These are phyloP conservation scores for Phytophthora quininea DNA, from an alignment of 352 stramenopile species.

Conservation along the genomic window DNA sequence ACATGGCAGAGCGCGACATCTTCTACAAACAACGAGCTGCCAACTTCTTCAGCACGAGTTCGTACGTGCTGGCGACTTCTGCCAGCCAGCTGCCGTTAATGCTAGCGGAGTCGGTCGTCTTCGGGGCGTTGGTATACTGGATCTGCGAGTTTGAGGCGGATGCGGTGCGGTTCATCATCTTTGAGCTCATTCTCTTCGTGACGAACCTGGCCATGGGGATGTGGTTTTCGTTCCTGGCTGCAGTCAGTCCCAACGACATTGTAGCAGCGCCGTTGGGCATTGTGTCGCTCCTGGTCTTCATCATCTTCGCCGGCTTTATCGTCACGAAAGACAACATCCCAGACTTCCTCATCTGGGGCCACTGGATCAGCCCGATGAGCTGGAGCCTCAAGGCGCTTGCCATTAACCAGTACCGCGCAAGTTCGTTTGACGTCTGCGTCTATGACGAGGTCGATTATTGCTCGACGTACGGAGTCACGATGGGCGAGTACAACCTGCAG, in stretches of 20 bases:
- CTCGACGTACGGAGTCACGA: slow-evolving; percentile 21
- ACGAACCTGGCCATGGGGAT: slow-evolving; percentile 21
- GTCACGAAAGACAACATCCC: slow-evolving; percentile 51
- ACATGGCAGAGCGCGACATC: slow-evolving; percentile 58
- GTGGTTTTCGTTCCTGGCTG: slow-evolving; percentile 40
- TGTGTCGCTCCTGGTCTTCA: slow-evolving; percentile 39
- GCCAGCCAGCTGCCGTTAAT: slow-evolving; percentile 36
- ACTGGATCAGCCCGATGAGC: slow-evolving; percentile 60
- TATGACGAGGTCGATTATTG: slow-evolving; percentile 43
- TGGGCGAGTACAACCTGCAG: slow-evolving; percentile 41
- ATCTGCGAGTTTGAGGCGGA: slow-evolving; percentile 54
- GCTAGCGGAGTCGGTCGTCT: slow-evolving; percentile 63
- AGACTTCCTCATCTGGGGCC: slow-evolving; percentile 47
- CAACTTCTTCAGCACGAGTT: slow-evolving; percentile 74
- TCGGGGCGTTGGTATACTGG: slow-evolving; percentile 78
- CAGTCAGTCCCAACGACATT: slow-evolving; percentile 28
- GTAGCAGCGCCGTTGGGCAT: slow-evolving; percentile 36
- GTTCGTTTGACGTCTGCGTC: slow-evolving; percentile 30
- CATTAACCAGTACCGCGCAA: slow-evolving; percentile 42
- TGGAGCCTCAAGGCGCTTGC: slow-evolving; percentile 46
- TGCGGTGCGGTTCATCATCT: slow-evolving; percentile 38
- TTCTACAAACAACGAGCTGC: slow-evolving; percentile 84
- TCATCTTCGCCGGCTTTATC: slow-evolving; percentile 56
- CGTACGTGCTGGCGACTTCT: slow-evolving; percentile 59
- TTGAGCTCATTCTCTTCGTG: slow-evolving; percentile 43